These are phyloP conservation scores for Lactarius sp. DNA, from an alignment of 768 basidiomycete genomes.

Conservation along the genomic window DNA sequence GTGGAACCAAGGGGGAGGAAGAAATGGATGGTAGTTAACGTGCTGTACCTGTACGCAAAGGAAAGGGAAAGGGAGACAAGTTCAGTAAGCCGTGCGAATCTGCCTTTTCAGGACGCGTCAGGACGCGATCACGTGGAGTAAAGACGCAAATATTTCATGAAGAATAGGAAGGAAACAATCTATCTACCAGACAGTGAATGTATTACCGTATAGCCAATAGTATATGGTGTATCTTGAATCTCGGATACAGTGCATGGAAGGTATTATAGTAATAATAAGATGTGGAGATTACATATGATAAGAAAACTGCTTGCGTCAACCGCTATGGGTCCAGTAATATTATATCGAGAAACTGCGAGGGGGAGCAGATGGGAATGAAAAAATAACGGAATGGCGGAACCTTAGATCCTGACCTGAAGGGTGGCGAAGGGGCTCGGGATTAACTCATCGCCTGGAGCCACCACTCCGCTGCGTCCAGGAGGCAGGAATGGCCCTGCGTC, in stretches of 20 bases:
- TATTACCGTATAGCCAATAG: constrained; percentile 10
- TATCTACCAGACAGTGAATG: not conserved
- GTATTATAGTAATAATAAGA: constrained; percentile 2
- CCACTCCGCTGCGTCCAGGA: constrained; percentile 15
- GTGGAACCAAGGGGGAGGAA: constrained; percentile 16
- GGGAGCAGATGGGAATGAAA: not conserved
- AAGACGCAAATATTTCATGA: too few relatives aligned
- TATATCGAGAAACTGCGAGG: not conserved
- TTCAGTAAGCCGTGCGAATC: constrained; percentile 24
- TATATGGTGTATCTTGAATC: not conserved
- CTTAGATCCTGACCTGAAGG: not conserved
- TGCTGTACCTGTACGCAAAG: constrained; percentile 20
- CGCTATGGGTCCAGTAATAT: too few relatives aligned
- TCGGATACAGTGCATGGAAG: constrained; percentile 5
- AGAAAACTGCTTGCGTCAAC: not conserved
- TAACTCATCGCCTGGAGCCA: constrained; percentile 4
- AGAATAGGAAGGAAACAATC: not conserved
- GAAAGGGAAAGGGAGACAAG: constrained; percentile 13
- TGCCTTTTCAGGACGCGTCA: constrained; percentile 27
- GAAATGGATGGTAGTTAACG: constrained; percentile 22
- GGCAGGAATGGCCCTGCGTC: constrained; percentile 17
- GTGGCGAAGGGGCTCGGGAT: not conserved
- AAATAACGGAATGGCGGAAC: not conserved
- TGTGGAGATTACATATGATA: not conserved
- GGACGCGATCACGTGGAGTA: constrained; percentile 27